Base-by-base conservation (phyloP, 306 rosid genomes). In the Adenanthera pavonina region DNA sequence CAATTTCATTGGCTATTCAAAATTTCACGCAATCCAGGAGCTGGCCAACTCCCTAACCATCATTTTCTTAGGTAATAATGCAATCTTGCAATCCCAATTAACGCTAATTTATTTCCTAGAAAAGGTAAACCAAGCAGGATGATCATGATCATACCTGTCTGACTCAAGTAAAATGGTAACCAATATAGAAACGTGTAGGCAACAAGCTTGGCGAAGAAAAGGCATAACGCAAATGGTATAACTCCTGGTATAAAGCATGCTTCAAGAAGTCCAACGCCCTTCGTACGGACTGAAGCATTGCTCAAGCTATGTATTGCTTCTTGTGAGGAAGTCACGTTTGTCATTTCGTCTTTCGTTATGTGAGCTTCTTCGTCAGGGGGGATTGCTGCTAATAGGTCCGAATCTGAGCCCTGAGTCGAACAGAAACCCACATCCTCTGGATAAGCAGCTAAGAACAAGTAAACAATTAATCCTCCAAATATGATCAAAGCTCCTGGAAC, bases 191-290 rank as follows among this genome's bases (percentile, higher is more conserved):
- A 90, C 2, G 97, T 94, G 84, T 94, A 94, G 66, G 94, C 98
- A 74, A 91, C 98, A 74, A 94, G 98, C 90, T 94, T 94, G 56
- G 97, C 89, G 46, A 94, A 94, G 91, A 94, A 94, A 74, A 94
- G 94, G 81, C 97, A 92, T 77, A 92, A 34, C 0, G 98, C 90
- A 84, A 86, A 92, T 33, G 93, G 91, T 62, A 94, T 89, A 3
- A 92, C 98, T 47, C 98, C 97, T 0, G 98, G 98, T 78, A 94
- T 94, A 85, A 66, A 61, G 75, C 92, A 90, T 8, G 98, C 98
- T 41, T 92, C 82, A 75, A 82, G 30, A 64, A 92, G 89, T 41
- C 98, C 98, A 51, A 94, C 78, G 20, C 97, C 69, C 46, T 52
- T 87, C 70, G 84, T 87, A 25, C 75, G 54, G 19, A 69, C 54